phyloP scores from a whole-genome alignment of 2,329 filamentous ascomycete genomes.

The Dryadomyces quercus-mongolicae region DNA sequence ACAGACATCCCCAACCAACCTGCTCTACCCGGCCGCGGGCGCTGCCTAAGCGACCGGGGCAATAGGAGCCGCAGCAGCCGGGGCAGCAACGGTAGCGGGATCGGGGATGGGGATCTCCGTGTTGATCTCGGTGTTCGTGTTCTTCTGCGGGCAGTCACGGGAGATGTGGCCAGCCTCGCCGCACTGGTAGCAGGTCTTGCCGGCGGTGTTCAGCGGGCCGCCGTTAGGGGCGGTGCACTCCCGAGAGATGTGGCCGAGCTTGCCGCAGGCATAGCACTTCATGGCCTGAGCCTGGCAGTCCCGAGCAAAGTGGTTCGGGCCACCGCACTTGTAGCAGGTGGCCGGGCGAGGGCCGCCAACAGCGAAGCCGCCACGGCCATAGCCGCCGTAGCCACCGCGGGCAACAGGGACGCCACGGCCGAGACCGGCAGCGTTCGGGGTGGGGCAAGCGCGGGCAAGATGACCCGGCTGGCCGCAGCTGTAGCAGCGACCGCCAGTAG shows the following conservation, averaged over 20 bases:
- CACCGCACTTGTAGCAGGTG: constrained; percentile 64
- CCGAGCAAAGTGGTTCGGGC: constrained; percentile 95
- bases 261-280: constrained; percentile 97
- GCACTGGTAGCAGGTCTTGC: constrained; percentile 98
- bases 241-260: constrained; percentile 82
- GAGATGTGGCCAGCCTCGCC: constrained; percentile 94
- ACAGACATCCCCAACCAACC: not conserved
- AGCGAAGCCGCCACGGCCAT: constrained; percentile 58
- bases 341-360: constrained; percentile 55
- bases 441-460: constrained; percentile 80
- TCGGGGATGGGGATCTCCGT: constrained; percentile 30
- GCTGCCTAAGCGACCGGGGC: constrained; percentile 22
- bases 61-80: constrained; percentile 28
- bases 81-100: constrained; percentile 24
- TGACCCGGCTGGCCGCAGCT: constrained; percentile 90
- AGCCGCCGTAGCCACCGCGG: constrained; percentile 50
- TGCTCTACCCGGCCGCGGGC: not conserved
- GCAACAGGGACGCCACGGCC: constrained; percentile 55
- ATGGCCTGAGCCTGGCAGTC: constrained; percentile 97
- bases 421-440: constrained; percentile 49
- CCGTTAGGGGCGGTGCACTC: constrained; percentile 97
- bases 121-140: constrained; percentile 35
- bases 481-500: constrained; percentile 83
- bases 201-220: constrained; percentile 85
- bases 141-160: constrained; percentile 77